phyloP scores from a whole-genome alignment of 192 early-diverging fungal species.

The Entomortierella parvispora region DNA sequence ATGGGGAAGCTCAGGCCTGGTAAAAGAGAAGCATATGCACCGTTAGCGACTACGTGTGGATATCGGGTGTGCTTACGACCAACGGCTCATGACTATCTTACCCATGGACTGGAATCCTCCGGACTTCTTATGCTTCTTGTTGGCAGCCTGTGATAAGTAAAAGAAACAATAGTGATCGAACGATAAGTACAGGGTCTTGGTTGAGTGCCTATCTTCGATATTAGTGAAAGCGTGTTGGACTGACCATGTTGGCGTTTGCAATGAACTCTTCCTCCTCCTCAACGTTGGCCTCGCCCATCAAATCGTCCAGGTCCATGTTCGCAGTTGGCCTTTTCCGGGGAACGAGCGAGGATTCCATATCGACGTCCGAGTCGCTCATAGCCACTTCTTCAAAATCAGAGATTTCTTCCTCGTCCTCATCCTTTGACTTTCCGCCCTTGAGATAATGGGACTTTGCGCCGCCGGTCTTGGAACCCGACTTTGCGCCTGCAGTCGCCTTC shows the following conservation, averaged over 20 bases:
- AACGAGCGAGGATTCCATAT: constrained; percentile 46
- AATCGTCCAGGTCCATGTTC: constrained; percentile 38
- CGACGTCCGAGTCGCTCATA: constrained; percentile 51
- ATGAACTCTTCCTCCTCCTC: constrained; percentile 52
- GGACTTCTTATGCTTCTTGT: constrained; percentile 94
- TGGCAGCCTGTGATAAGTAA: constrained; percentile 60
- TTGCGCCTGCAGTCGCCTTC: neutral
- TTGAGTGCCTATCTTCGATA: too few relatives aligned
- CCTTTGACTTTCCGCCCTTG: constrained; percentile 32
- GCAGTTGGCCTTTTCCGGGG: constrained; percentile 40
- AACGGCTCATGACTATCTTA: constrained; percentile 9
- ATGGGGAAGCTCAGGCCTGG: constrained; percentile 81
- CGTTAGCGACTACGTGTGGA: neutral
- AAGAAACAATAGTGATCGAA: too few relatives aligned
- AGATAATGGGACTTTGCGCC: constrained; percentile 23
- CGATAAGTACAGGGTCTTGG: too few relatives aligned
- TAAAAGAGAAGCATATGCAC: neutral
- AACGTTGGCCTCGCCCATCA: constrained; percentile 32
- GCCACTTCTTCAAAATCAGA: constrained; percentile 52
- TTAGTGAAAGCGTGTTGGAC: neutral
- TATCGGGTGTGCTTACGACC: neutral
- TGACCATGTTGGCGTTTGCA: constrained; percentile 46
- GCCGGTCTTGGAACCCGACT: constrained; percentile 12
- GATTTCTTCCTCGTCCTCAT: constrained; percentile 32
- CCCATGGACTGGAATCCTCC: constrained; percentile 99